Base-by-base conservation (phyloP, 2,329 filamentous ascomycete genomes). In the Sclerotinia sclerotiorum region DNA sequence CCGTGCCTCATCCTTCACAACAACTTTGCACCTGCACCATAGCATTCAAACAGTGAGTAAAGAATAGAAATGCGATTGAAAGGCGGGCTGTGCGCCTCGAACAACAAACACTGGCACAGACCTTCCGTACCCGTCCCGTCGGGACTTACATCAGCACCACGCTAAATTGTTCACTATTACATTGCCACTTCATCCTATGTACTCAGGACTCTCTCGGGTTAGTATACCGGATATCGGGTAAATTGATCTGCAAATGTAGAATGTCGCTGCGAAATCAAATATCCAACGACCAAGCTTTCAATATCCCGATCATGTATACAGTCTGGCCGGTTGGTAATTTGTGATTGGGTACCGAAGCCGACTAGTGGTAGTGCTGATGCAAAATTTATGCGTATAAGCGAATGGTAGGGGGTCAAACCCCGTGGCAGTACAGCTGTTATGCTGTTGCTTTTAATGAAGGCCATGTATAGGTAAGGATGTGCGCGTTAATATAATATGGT, bases 131-230 rank as follows among this genome's bases (percentile, higher is more conserved):
- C 46, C 60, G 15, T 51, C 48, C 21, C 32, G 46, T 63, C 32
- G 46, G 60, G 32, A 42, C 46, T 63, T 63, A 63, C 60, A 63
- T 63, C 46, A 63, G 46, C 46, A 63, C 15, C 29, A 62, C 13
- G 8, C 21, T 39, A 49, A 62, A 49, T 10, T 17, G 21, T 19
- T 39, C 44, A 62, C 15, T 32, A 44, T 27, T 32, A 29, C 42
- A 48, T 48, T 61, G 2, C 11, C 27, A 48, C 29, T 61, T 35
- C 44, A 61, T 48, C 42, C 24, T 27, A 48, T 48, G 24, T 60
- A 21, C 24, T 44, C 29, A 32, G 11, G 19, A 6, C 27, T 48
- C 6, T 10, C 24, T 61, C 27, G 19, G 27, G 27, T 11, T 48
- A 32, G 27, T 48, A 32, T 55, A 48, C 35, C 57, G 29, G 21